Evolutionary conservation across 352 stramenopile genomes (phyloP).

Genomic region (Globisporangium spiculum): DNA sequence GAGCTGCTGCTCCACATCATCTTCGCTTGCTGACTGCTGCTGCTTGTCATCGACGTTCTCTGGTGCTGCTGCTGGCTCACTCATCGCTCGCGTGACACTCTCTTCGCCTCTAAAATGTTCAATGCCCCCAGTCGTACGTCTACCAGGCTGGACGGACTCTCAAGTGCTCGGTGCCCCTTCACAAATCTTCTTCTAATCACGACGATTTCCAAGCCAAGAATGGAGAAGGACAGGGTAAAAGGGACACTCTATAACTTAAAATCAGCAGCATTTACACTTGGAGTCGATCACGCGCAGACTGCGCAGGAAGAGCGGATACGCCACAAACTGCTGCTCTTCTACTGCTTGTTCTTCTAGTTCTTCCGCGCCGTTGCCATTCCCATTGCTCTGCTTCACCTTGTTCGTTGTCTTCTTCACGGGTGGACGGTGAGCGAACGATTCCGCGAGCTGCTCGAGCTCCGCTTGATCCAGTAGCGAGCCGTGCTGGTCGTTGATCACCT

Average conservation of each 20-base stretch:
- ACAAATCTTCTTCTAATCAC: not conserved
- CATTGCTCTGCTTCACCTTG: slow-evolving; percentile 14
- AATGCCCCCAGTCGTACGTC: not conserved
- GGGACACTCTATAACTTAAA: slow-evolving; percentile 19
- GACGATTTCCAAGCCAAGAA: not conserved
- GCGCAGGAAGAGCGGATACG: slow-evolving; percentile 71
- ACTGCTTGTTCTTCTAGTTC: not conserved
- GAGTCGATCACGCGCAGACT: slow-evolving; percentile 66
- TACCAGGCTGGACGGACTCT: not conserved
- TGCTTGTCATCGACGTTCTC: not conserved
- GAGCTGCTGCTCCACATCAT: slow-evolving; percentile 29
- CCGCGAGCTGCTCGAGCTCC: slow-evolving; percentile 66
- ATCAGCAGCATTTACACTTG: slow-evolving; percentile 19
- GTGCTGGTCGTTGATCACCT: slow-evolving; percentile 73
- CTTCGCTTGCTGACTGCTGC: slow-evolving; percentile 7
- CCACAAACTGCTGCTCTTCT: slow-evolving; percentile 33
- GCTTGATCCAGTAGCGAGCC: slow-evolving; percentile 50
- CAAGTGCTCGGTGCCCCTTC: not conserved
- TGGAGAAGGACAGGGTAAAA: not conserved
- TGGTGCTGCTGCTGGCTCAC: not conserved
- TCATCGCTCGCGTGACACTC: not conserved
- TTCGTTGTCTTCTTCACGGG: slow-evolving; percentile 22
- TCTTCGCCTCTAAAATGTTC: not conserved
- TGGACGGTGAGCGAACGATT: slow-evolving; percentile 41
- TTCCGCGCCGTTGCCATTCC: slow-evolving; percentile 19